These are phyloP conservation scores for Rhizopogon roseolus DNA, from an alignment of 768 basidiomycete genomes.

Conservation along the genomic window DNA sequence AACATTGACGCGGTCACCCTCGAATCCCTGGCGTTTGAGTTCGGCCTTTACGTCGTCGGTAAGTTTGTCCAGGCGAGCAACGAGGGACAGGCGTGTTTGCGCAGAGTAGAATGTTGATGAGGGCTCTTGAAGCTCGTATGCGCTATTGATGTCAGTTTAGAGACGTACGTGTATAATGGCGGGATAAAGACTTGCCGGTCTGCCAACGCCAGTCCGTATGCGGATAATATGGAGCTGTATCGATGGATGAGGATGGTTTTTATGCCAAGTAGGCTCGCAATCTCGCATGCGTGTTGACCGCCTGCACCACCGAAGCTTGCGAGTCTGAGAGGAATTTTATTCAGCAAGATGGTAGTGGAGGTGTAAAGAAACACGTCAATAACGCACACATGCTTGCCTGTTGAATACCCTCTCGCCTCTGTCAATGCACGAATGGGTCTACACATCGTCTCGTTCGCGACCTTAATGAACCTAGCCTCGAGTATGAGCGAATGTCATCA, in stretches of 20 bases:
- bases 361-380: background rate
- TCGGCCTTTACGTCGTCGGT: conserved; percentile 57
- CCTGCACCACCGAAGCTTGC: conserved; percentile 90
- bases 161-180: background rate
- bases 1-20: conserved; percentile 59
- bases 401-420: conserved; percentile 83
- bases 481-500: background rate
- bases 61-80: conserved; percentile 66
- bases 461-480: conserved; percentile 78
- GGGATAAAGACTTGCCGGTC: conserved; percentile 46
- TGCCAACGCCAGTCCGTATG: conserved; percentile 90
- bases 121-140: conserved; percentile 86
- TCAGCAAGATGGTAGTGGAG: background rate
- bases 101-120: conserved; percentile 73
- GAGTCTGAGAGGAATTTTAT: conserved; percentile 37
- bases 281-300: conserved; percentile 91
- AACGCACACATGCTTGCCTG: conserved; percentile 62
- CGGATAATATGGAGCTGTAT: conserved; percentile 89
- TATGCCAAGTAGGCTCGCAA: conserved; percentile 82
- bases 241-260: conserved; percentile 84
- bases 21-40: conserved; percentile 79
- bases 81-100: conserved; percentile 49
- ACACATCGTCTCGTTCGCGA: conserved; percentile 96
- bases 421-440: conserved; percentile 89
- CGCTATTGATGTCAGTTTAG: conserved; percentile 36